A percentile compares a stretch with the other conserved stretches of the same genome.
Conservation (phyloP, 1,139 yeast species). For the Geotrichum armillariae region DNA sequence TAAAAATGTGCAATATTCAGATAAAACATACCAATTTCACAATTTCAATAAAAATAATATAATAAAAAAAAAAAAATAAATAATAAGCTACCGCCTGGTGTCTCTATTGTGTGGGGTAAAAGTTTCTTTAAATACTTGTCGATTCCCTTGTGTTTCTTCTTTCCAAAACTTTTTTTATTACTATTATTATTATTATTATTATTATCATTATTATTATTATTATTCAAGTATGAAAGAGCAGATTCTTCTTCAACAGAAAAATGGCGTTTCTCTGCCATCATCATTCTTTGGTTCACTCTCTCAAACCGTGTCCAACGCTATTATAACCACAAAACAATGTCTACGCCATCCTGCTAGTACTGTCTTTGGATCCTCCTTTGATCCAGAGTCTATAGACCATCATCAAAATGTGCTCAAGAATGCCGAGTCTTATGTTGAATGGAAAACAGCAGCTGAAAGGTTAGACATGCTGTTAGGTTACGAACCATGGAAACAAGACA, state of each 20-base stretch:
- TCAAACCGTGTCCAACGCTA: not conserved
- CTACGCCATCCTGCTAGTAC: not conserved
- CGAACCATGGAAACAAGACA: conserved; percentile 68
- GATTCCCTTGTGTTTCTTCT: too few species aligned
- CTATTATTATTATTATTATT: too few species aligned
- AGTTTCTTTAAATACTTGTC: too few species aligned
- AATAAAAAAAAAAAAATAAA: too few species aligned
- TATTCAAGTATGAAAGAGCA: not conserved
- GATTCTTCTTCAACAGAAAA: not conserved
- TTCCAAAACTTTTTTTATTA: too few species aligned
- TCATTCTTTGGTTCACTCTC: not conserved
- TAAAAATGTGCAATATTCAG: too few species aligned
- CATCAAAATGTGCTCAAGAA: conserved; percentile 27
- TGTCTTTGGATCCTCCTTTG: not conserved
- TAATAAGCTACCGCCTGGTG: too few species aligned
- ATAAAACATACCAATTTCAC: too few species aligned
- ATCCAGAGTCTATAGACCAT: conserved; percentile 1
- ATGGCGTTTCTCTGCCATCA: not conserved
- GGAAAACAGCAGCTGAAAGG: conserved; percentile 63
- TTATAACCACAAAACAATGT: not conserved
- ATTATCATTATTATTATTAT: too few species aligned
- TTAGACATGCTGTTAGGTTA: conserved; percentile 66
- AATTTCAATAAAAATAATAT: too few species aligned
- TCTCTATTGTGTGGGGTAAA: too few species aligned
- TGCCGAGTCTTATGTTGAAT: conserved; percentile 61